Percentiles rank a stretch among this genome's conserved stretches.
phyloP scores from a whole-genome alignment of 2,329 filamentous ascomycete species.

The Boeremia exigua region DNA sequence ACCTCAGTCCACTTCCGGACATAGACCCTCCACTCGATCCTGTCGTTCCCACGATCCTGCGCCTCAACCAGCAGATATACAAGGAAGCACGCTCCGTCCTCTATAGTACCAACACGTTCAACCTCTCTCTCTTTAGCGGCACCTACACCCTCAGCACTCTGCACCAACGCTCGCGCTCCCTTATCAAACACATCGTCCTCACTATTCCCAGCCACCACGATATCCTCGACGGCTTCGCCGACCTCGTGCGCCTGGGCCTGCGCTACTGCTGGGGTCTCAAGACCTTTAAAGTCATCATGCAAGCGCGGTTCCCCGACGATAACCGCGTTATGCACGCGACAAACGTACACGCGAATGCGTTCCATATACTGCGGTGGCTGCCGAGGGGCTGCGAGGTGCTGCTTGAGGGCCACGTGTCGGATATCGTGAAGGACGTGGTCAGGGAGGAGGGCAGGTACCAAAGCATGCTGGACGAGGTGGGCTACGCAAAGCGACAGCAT shows the following conservation, averaged over 20 bases:
- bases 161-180: constrained; percentile 51
- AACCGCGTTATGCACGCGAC: constrained; percentile 39
- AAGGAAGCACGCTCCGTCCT: constrained; percentile 42
- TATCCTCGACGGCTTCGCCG: constrained; percentile 55
- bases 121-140: constrained; percentile 47
- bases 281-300: constrained; percentile 50
- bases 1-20: not conserved
- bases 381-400: constrained; percentile 51
- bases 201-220: constrained; percentile 56
- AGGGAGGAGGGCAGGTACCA: constrained; percentile 51
- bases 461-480: constrained; percentile 50
- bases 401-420: constrained; percentile 49
- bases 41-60: constrained; percentile 48
- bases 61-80: constrained; percentile 49
- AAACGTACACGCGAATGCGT: constrained; percentile 55
- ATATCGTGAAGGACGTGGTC: constrained; percentile 51
- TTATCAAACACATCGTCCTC: constrained; percentile 53
- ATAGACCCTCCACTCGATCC: constrained; percentile 31
- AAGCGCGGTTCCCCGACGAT: constrained; percentile 40
- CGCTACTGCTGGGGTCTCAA: constrained; percentile 55
- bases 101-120: constrained; percentile 43
- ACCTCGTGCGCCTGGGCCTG: constrained; percentile 53
- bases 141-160: constrained; percentile 48
- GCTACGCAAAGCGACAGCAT: constrained; percentile 42
- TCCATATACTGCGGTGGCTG: constrained; percentile 55